Evolutionary conservation across 257 asterid genomes (phyloP), one percentile per base, ranked within the genome.

Genomic region (Henckelia pumila): DNA sequence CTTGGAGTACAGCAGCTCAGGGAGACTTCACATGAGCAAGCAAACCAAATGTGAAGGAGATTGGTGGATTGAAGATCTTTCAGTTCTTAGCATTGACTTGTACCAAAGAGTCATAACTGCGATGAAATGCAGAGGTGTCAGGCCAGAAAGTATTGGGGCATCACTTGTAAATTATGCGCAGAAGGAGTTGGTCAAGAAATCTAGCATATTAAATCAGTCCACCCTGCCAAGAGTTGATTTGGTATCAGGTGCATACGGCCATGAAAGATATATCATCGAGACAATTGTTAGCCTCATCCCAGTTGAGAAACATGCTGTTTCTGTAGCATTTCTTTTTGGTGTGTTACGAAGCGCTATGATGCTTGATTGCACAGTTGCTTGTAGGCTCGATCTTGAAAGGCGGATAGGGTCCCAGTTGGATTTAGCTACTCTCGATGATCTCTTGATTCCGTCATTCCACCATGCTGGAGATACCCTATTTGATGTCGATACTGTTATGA

Each of bases 11-110:
- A 86, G 94, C 80, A 85, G 95, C 86, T 90, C 96, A 0, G 98
- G 97, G 5, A 80, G 97, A 66, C 96, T 90, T 37, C 97, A 90
- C 65, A 92, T 89, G 97, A 89, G 87, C 82, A 82, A 88, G 76
- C 92, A 80, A 26, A 67, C 84, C 0, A 86, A 81, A 52, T 78
- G 77, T 13, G 97, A 88, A 25, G 87, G 84, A 52, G 96, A 91
- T 71, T 93, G 97, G 99, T 93, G 99, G 99, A 88, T 94, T 7
- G 95, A 91, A 71, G 98, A 91, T 70, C 83, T 94, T 0, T 91
- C 96, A 0, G 83, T 77, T 25, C 96, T 94, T 52, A 85, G 91
- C 0, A 65, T 82, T 5, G 99, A 85, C 58, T 59, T 94, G 76
- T 94, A 88, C 14, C 82, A 89, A 56, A 84, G 88, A 62, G 95